Evolutionary conservation across 2,329 filamentous ascomycete species (phyloP), one percentile per base, ranked within the genome.

Genomic region (Penicillium decumbens): DNA sequence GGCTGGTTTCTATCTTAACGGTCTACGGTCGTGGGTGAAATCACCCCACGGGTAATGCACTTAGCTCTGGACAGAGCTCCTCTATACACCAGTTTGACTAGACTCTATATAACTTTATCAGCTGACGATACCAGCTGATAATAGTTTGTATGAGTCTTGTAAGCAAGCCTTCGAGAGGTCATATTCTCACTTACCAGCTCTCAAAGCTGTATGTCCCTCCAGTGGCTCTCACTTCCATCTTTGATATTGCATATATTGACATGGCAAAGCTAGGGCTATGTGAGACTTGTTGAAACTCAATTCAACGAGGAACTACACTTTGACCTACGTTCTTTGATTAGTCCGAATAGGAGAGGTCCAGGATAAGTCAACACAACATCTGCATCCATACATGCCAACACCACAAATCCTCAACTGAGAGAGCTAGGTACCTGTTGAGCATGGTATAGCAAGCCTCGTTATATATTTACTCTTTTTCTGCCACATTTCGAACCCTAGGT

Each of bases 41-140:
- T 41, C 47, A 46, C 51, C 54, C 54, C 49, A 44, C 54, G 44
- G 46, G 46, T 41, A 41, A 39, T 45, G 35, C 49, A 27, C 39
- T 23, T 35, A 45, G 37, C 45, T 40, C 39, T 32, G 4, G 28
- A 24, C 33, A 38, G 41, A 45, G 42, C 50, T 42, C 29, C 37
- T 41, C 13, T 13, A 18, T 35, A 28, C 29, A 30, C 9, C 28
- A 25, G 2, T 37, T 3, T 12, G 9, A 7, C 33, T 20, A 18
- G n/a, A 10, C 33, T 37, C 8, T 20, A 20, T 37, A 18, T 37
- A 20, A 18, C 10, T 20, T 20, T 6, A 20, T 18, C 33, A 20
- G 6, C 4, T 37, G 8, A 9, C 1, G 33, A 37, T 37, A 18
- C 8, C 9, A 20, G 7, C 15, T 37, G 33, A 37, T 12, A 9